Evolutionary conservation across 2,329 filamentous ascomycete genomes (phyloP), one percentile per base, ranked within the genome.

Genomic region (Monosporascus sp.): DNA sequence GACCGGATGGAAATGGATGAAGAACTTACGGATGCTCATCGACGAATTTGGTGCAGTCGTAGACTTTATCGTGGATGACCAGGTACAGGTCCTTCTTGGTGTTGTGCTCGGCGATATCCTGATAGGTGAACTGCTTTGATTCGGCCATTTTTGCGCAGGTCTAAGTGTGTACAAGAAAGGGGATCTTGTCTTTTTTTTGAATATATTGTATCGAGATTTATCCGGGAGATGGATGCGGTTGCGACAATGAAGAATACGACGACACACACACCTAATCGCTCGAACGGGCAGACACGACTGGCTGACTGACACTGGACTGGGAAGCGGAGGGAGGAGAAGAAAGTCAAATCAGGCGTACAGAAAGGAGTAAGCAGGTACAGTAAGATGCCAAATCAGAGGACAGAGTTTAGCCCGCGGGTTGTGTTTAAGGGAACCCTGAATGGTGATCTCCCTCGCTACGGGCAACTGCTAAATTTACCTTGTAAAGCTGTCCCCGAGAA

Each of bases 21-120:
- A 48, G 41, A 53, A 82, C 83, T 76, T 78, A 87, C 84, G 94
- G 94, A 74, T 99, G 94, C 85, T 99, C 94, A 71, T 97, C 93
- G 63, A 97, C 80, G 75, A 99, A 99, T 74, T 86, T 88, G 67
- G 85, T 82, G 70, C 80, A 75, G 74, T 97, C 84, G 84, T 97
- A 99, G 78, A 99, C 86, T 80, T 96, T 96, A 75, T 96, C 92
- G 78, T 97, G 90, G 66, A 99, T 85, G 60, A 97, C 87, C 67
- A 97, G 72, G 78, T 82, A 96, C 60, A 96, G 78, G 73, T 97
- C 91, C 82, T 91, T 96, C 86, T 97, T 97, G 75, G 82, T 86
- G 78, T 87, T 89, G 82, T 96, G 91, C 75, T 85, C 84, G 58
- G 88, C 80, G 74, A 96, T 84, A 74, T 96, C 89, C 68, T 87